Percentiles rank a stretch among this genome's conserved stretches.
These are phyloP conservation scores for Diplogelasinospora grovesii DNA, from an alignment of 495 filamentous ascomycete genomes.

Conservation along the genomic window DNA sequence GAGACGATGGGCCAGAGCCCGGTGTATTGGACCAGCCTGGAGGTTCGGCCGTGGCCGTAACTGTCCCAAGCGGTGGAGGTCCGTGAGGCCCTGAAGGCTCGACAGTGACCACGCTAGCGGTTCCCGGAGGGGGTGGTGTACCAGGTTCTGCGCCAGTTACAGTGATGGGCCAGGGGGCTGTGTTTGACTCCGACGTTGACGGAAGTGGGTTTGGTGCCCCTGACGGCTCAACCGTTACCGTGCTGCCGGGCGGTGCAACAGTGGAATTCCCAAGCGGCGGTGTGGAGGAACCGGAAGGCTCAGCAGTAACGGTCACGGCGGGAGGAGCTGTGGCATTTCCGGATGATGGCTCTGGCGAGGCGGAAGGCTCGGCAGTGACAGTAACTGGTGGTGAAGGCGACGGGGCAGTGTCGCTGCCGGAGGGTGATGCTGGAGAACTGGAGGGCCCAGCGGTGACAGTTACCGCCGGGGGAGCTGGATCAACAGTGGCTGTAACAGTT, in stretches of 20 bases:
- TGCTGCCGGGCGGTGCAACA: constrained; percentile 3
- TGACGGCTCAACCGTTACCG: constrained; percentile 2
- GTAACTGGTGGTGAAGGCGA: not conserved
- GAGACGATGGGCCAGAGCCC: too few relatives aligned
- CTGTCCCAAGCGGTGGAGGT: too few relatives aligned
- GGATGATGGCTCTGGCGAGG: not conserved
- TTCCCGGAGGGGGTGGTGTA: not conserved
- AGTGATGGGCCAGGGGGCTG: constrained; percentile 2
- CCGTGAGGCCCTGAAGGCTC: not conserved
- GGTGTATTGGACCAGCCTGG: too few relatives aligned
- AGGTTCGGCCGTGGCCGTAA: too few relatives aligned
- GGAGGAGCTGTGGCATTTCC: not conserved
- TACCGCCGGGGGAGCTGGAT: not conserved
- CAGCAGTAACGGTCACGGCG: constrained; percentile 4
- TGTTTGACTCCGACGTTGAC: not conserved
- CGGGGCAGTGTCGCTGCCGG: not conserved
- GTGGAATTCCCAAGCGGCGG: constrained; percentile 6
- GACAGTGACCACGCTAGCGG: not conserved
- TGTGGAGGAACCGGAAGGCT: not conserved
- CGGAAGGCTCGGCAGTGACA: too few relatives aligned
- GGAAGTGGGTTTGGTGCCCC: not conserved
- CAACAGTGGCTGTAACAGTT: constrained; percentile 4
- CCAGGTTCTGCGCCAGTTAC: constrained; percentile 7
- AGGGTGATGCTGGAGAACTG: not conserved
- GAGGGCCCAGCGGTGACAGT: not conserved